A percentile compares a stretch with the other conserved stretches of the same genome.
Evolutionary conservation across 2,329 filamentous ascomycete species (phyloP).

Genomic region (Exophiala lecanii-corni): DNA sequence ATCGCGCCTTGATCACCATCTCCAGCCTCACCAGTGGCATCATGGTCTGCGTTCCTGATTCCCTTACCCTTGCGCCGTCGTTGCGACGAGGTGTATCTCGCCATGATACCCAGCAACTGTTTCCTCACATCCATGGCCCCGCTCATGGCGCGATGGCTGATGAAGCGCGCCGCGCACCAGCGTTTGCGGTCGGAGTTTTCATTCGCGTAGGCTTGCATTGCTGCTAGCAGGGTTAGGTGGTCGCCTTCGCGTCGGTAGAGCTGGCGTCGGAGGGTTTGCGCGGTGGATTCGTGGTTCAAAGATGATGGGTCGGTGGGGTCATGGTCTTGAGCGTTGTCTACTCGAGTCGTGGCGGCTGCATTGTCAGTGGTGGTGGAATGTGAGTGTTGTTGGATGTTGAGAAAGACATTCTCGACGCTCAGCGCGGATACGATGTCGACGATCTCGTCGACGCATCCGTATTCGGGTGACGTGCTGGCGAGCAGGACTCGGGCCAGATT

Average conservation of each 20-base stretch:
- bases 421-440: slow-evolving; percentile 75
- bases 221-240: slow-evolving; percentile 58
- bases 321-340: neutral
- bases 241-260: slow-evolving; percentile 59
- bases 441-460: slow-evolving; percentile 70
- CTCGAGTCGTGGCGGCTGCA: neutral
- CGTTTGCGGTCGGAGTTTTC: slow-evolving; percentile 55
- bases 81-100: slow-evolving; percentile 4
- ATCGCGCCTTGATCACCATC: neutral
- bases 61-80: neutral
- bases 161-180: slow-evolving; percentile 56
- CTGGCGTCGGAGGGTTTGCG: slow-evolving; percentile 51
- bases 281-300: slow-evolving; percentile 31
- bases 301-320: neutral
- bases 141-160: slow-evolving; percentile 62
- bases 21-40: neutral
- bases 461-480: slow-evolving; percentile 65
- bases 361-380: neutral
- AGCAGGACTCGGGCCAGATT: slow-evolving; percentile 77
- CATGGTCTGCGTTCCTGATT: slow-evolving; percentile 2
- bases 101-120: slow-evolving; percentile 23
- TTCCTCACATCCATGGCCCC: slow-evolving; percentile 50
- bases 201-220: slow-evolving; percentile 55
- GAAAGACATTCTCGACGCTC: slow-evolving; percentile 61
- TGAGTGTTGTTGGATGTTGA: slow-evolving; percentile 46